Base-by-base conservation (phyloP, 331 rosid genomes). In the Ulmus americana region DNA sequence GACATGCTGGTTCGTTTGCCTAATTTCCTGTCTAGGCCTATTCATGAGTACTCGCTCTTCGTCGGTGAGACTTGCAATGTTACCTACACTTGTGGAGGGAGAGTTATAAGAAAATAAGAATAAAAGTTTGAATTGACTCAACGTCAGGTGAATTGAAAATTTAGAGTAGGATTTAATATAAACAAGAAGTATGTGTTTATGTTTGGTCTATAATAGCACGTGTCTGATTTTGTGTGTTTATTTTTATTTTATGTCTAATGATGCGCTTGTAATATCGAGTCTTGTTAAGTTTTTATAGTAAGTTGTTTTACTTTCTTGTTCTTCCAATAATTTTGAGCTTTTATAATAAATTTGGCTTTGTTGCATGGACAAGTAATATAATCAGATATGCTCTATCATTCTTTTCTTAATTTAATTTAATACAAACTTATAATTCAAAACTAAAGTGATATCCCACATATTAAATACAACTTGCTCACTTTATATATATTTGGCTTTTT, bases 1-100 rank as follows among this genome's bases (percentile, higher is more conserved):
- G 89, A 82, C 41, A 12, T 85, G 73, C 59, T 92, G 45, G 39
- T 76, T 53, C 83, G 38, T 49, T 74, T 89, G 82, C 98, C 98
- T 5, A 41, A 65, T 4, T 92, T 87, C 79, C 88, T 89, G 5
- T 39, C 48, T 20, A 82, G 80, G 82, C 88, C 98, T 54, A 6
- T 38, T 54, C 98, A 92, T 73, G 50, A 61, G 41, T 82, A 82
- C 79, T 13, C 82, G 0, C 6, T 89, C 14, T 3, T 1, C 7
- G 65, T 92, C 10, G 89, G 90, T 16, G 83, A 80, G 10, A 39
- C 73, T 3, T 89, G 97, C 79, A 65, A 52, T 3, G 73, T 83
- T 64, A 79, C 77, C 40, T 92, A 77, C 77, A 10, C 68, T 0
- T 92, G 98, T 55, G 77, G 84, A n/a, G 92, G 88, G 16, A 74